Evolutionary conservation across 345 rosid species (phyloP).

Genomic region (Brassica juncea): DNA sequence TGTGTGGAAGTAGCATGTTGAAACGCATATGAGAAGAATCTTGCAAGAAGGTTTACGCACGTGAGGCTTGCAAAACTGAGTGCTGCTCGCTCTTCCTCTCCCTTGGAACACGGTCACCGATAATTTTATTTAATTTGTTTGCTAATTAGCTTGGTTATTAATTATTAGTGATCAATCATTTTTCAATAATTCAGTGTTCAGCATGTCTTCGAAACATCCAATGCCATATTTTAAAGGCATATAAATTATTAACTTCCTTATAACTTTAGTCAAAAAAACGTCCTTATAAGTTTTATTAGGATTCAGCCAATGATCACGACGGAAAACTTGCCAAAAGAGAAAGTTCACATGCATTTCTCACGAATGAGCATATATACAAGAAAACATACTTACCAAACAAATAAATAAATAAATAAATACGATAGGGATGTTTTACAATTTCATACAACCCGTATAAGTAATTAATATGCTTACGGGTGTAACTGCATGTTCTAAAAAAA

Average conservation of each 20-base stretch:
- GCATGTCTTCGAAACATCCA: conserved; percentile 11
- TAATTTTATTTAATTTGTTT: not conserved
- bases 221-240: not conserved
- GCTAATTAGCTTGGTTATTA: conserved; percentile 15
- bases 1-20: not conserved
- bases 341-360: conserved; percentile 15
- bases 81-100: conserved; percentile 13
- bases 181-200: conserved; percentile 31
- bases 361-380: not conserved
- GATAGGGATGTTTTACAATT: not conserved
- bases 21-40: conserved; percentile 20
- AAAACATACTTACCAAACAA: not conserved
- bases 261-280: not conserved
- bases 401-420: not conserved
- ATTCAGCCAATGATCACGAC: conserved; percentile 15
- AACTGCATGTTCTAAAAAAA: not conserved
- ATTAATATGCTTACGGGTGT: not conserved
- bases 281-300: not conserved
- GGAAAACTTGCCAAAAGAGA: not conserved
- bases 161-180: conserved; percentile 25
- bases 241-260: not conserved
- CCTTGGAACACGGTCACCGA: conserved; percentile 33
- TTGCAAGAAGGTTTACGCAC: conserved; percentile 18
- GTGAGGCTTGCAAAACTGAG: conserved; percentile 27
- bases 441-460: not conserved